Base-by-base conservation (phyloP, 2,329 filamentous ascomycete genomes). In the Colletotrichum agaves region DNA sequence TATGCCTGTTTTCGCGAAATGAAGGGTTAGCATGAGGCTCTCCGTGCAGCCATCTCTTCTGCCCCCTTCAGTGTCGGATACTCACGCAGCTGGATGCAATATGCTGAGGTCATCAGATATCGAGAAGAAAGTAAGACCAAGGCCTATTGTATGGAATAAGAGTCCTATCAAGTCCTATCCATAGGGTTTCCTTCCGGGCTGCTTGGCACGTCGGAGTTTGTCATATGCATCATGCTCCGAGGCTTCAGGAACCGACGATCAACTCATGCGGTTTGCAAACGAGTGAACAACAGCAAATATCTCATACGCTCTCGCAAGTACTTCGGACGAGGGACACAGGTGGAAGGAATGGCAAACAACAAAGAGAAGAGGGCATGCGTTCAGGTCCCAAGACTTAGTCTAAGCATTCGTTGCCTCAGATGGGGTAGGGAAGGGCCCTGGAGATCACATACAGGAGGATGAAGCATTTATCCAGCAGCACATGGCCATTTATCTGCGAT, bases 151-250 rank as follows among this genome's bases (percentile, higher is more conserved):
- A 27, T 27, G 8, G 27, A 27, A n/a, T n/a, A 27, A 27, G 27
- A 27, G 6, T 27, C 27, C 5, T 7, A 27, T 27, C 6, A 27
- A 27, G 27, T 27, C 27, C 1, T 27, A 27, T 27, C 27, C 4
- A 7, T 27, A 27, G 27, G 33, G 17, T 43, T 2, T 13, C 17
- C 27, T 27, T 33, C 17, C 27, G 44, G 43, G 27, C 31, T 15
- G 15, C 19, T 37, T 49, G 41, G 47, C 41, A 55, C 21, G 7
- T 37, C 50, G 43, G 44, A 41, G 27, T 56, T 63, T 44, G 63
- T 57, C 41, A 57, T 49, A 56, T 43, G 39, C 44, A 33, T 49
- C 35, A 57, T 15, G 13, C 27, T 62, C 12, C 12, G 23, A 35
- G 35, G 33, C 46, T 17, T 23, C 15, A 57, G 7, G 12, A 43